Conservation (phyloP, 75 land plant genomes). For the Sequoia sempervirens region DNA sequence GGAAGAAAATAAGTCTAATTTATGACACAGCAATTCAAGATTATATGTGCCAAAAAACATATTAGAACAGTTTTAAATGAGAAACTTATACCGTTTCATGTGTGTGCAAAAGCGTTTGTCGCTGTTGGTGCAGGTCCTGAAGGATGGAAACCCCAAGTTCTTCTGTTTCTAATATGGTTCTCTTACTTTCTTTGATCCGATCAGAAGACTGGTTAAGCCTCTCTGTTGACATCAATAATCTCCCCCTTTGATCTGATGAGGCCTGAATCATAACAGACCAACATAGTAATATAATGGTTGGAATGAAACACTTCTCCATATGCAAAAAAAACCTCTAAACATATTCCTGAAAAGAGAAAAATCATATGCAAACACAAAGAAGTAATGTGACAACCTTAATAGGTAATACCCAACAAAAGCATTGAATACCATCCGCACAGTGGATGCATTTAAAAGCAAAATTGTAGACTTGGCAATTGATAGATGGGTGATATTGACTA, state of each 20-base stretch:
- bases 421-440: neutral
- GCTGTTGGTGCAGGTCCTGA: conserved; percentile 59
- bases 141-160: conserved; percentile 64
- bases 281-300: neutral
- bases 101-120: conserved; percentile 55
- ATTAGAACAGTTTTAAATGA: neutral
- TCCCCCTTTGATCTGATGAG: conserved; percentile 44
- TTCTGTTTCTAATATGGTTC: conserved; percentile 54
- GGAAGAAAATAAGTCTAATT: neutral
- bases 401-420: neutral
- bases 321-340: neutral
- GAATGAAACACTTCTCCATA: neutral
- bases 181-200: conserved; percentile 44
- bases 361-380: neutral
- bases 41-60: neutral
- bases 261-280: conserved; percentile 19
- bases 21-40: neutral
- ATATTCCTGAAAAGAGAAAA: neutral
- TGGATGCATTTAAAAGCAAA: neutral
- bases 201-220: conserved; percentile 49
- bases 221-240: conserved; percentile 52
- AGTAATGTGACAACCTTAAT: neutral
- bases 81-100: conserved; percentile 33
- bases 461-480: neutral
- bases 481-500: neutral